Evolutionary conservation across 495 filamentous ascomycete genomes (phyloP).

Genomic region (Xylaria intraflava): DNA sequence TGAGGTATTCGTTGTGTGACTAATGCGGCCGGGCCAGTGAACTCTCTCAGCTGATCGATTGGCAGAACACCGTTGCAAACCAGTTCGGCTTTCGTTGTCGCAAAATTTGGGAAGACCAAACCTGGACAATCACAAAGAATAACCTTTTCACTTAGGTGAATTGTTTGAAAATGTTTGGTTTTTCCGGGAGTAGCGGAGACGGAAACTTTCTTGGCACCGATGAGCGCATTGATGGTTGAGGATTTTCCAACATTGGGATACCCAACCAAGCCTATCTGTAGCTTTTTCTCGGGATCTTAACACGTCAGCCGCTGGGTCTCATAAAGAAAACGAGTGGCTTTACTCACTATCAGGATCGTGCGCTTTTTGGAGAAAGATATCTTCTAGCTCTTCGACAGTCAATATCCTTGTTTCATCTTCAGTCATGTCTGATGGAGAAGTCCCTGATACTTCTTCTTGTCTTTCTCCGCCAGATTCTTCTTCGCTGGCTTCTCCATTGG

Average conservation of each 20-base stretch:
- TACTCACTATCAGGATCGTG: conserved; percentile 49
- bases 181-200: conserved; percentile 97
- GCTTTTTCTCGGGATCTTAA: conserved; percentile 52
- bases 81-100: conserved; percentile 91
- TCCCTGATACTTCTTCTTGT: conserved; percentile 18
- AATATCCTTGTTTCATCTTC: conserved; percentile 72
- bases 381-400: conserved; percentile 86
- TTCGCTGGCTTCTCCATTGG: conserved; percentile 33
- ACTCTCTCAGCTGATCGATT: conserved; percentile 95
- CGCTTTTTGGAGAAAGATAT: conserved; percentile 72
- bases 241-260: conserved; percentile 99
- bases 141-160: conserved; percentile 82
- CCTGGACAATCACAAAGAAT: conserved; percentile 97
- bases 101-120: conserved; percentile 98
- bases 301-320: conserved; percentile 1
- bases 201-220: conserved; percentile 96
- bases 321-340: background rate
- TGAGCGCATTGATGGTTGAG: conserved; percentile 95
- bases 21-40: conserved; percentile 77
- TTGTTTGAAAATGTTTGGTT: conserved; percentile 99
- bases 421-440: conserved; percentile 25
- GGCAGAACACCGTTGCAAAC: conserved; percentile 94
- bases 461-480: conserved; percentile 32
- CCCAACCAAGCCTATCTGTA: conserved; percentile 87
- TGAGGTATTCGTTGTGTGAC: conserved; percentile 92